Base-by-base conservation (phyloP, 164 flowering plant species). In the Santalum album region DNA sequence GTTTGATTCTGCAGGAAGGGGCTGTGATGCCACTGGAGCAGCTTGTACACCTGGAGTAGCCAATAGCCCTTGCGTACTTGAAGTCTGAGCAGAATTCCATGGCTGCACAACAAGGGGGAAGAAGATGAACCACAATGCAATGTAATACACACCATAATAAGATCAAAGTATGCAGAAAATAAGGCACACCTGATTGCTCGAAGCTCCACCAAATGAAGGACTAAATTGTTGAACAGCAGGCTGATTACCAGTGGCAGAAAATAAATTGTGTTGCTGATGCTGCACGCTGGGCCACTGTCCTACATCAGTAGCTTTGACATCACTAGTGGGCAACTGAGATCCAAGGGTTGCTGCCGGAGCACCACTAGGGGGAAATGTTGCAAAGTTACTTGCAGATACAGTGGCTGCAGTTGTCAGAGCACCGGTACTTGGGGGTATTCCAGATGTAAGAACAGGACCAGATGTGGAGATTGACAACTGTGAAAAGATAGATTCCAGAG, bases 401-500 rank as follows among this genome's bases (percentile, higher is more conserved):
- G 60, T 48, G 56, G 42, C 2, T 35, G 61, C 45, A 61, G 60
- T 35, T 24, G 49, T 4, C 16, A 50, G 35, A 56, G 44, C 36
- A 35, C 18, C 50, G 19, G 39, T 40, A 54, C 39, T 45, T 26
- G 57, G 44, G 25, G 72, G 53, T 19, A 53, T 6, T 46, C 56
- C 68, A 16, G 73, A 53, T 27, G 36, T 16, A 19, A 61, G 65
- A 58, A 56, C 69, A 55, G 86, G 72, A 14, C 53, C 66, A 24
- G 86, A 19, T 56, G 78, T 61, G 25, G 86, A 77, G 36, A 67
- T 66, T 19, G 88, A 65, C 60, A 92, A 59, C 54, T 77, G 76
- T 18, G 75, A 72, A n/a, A 90, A 67, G 36, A 73, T 58, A 64
- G 87, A 77, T 26, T 79, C 89, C 62, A 90, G 45, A 6, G 76